Percentiles rank a stretch among this genome's conserved stretches.
phyloP scores from a whole-genome alignment of 306 rosid species.

The Malus asiatica region DNA sequence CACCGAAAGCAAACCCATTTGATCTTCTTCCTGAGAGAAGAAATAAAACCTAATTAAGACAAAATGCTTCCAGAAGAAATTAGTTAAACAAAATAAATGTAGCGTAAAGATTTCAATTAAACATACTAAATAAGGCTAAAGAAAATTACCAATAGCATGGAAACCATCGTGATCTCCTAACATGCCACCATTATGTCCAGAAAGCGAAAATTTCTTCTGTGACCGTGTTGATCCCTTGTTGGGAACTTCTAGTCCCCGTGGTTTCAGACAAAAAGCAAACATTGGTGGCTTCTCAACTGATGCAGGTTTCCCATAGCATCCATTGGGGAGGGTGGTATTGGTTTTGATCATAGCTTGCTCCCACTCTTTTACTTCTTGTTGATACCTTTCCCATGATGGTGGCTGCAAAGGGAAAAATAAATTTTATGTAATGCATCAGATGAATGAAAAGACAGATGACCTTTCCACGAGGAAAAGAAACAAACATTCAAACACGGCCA shows the following conservation, averaged over 20 bases:
- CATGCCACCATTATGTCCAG: slow-evolving; percentile 46
- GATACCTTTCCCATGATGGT: slow-evolving; percentile 81
- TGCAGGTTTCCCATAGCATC: slow-evolving; percentile 40
- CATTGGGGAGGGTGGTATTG: slow-evolving; percentile 31
- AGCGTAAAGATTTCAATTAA: not conserved
- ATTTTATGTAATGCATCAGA: not conserved
- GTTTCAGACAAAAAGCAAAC: slow-evolving; percentile 94
- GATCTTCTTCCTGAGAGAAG: slow-evolving; percentile 67
- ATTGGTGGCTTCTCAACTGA: slow-evolving; percentile 76
- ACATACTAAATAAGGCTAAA: not conserved
- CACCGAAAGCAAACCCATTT: slow-evolving; percentile 49
- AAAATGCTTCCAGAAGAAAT: not conserved
- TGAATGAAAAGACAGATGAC: not conserved
- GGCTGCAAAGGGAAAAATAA: slow-evolving; percentile 41
- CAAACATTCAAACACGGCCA: not conserved
- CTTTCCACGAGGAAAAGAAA: slow-evolving; percentile 1
- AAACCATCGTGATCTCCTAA: slow-evolving; percentile 61
- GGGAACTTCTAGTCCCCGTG: slow-evolving; percentile 76
- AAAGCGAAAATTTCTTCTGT: slow-evolving; percentile 58
- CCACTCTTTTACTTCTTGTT: slow-evolving; percentile 70
- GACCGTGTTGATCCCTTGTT: slow-evolving; percentile 82
- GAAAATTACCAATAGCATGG: slow-evolving; percentile 49
- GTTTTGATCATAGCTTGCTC: slow-evolving; percentile 53
- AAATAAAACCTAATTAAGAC: slow-evolving; percentile 17
- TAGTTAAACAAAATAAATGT: slow-evolving; percentile 6